Conservation (phyloP, 768 basidiomycete species). For the Boletus sp. region DNA sequence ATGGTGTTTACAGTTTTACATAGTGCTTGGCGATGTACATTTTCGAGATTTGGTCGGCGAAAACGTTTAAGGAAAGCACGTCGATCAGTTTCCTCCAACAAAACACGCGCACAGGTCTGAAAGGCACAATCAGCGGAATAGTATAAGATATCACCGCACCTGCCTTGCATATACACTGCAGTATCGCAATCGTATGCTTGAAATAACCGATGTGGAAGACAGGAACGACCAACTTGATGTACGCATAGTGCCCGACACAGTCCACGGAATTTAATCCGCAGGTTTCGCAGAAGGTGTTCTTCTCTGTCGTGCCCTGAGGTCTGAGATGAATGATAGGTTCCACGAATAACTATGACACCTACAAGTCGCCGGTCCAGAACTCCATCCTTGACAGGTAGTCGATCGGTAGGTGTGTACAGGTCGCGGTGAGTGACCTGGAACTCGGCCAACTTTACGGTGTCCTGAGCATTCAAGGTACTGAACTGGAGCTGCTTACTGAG, state of each 20-base stretch:
- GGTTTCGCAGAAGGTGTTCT: conserved; percentile 89
- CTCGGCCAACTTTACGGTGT: conserved; percentile 93
- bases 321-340: background rate
- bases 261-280: conserved; percentile 90
- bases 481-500: conserved; percentile 94
- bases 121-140: background rate
- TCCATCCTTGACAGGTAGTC: conserved; percentile 86
- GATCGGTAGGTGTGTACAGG: conserved; percentile 80
- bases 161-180: conserved; percentile 98
- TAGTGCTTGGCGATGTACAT: conserved; percentile 80
- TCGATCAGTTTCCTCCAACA: conserved; percentile 85
- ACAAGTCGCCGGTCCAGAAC: conserved; percentile 92
- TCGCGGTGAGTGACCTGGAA: conserved; percentile 94
- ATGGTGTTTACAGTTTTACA: conserved; percentile 82
- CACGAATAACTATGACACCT: conserved; percentile 24
- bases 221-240: conserved; percentile 94
- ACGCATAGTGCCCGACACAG: conserved; percentile 98
- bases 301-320: conserved; percentile 88
- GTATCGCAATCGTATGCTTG: conserved; percentile 88
- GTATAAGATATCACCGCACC: background rate
- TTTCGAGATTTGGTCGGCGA: conserved; percentile 86
- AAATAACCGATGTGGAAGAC: conserved; percentile 99
- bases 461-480: conserved; percentile 88
- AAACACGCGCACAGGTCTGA: conserved; percentile 87
- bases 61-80: conserved; percentile 86